phyloP scores from a whole-genome alignment of 1,284 basidiomycete genomes.

The Neonothopanus nambi region DNA sequence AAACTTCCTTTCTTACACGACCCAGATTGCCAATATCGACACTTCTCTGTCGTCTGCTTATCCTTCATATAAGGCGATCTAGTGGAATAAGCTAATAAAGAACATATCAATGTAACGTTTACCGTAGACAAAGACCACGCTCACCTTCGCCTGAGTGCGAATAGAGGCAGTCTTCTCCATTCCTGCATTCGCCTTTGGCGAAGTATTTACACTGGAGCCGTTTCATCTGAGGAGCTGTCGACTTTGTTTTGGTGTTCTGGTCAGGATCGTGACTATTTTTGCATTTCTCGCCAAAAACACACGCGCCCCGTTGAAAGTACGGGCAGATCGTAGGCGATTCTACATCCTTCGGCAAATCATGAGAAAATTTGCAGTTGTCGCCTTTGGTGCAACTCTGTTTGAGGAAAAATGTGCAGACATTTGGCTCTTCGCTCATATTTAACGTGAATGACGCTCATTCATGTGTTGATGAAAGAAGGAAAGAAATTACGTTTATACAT shows the following conservation, averaged over 20 bases:
- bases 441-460: too few species aligned
- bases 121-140: neutral
- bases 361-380: constrained; percentile 6
- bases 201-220: constrained; percentile 20
- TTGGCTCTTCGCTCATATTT: too few species aligned
- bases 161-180: constrained; percentile 27
- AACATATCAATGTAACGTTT: too few species aligned
- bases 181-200: constrained; percentile 21
- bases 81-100: too few species aligned
- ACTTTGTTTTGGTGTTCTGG: neutral
- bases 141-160: constrained; percentile 10
- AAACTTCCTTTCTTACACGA: constrained; percentile 5
- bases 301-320: constrained; percentile 8
- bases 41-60: too few species aligned
- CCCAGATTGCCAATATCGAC: neutral
- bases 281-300: constrained; percentile 7
- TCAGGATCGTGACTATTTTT: constrained; percentile 4
- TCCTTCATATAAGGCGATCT: too few species aligned
- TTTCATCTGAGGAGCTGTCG: too few species aligned
- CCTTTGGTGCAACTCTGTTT: constrained; percentile 10
- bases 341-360: constrained; percentile 1
- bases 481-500: too few species aligned
- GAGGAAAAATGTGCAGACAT: constrained; percentile 3
- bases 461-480: too few species aligned
- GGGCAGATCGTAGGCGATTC: neutral